A percentile compares a stretch with the other conserved stretches of the same genome.
These are phyloP conservation scores for Coniochaeta sp. DNA, from an alignment of 2,329 filamentous ascomycete genomes.

Conservation along the genomic window DNA sequence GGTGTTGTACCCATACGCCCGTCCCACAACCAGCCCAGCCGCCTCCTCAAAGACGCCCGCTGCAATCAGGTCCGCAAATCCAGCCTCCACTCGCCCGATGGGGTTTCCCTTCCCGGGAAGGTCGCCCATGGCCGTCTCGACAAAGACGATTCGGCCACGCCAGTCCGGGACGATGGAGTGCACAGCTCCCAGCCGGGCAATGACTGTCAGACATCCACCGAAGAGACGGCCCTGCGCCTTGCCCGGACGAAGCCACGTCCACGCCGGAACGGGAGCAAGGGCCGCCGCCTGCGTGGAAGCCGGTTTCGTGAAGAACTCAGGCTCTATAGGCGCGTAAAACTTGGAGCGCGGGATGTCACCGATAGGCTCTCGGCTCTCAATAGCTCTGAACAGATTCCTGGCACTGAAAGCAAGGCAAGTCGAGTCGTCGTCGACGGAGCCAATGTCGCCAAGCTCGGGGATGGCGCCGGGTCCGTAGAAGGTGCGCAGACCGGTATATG, in stretches of 20 bases:
- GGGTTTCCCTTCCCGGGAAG: conserved; percentile 16
- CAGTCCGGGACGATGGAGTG: conserved; percentile 26
- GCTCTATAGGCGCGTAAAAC: conserved; percentile 19
- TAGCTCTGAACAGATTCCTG: conserved; percentile 23
- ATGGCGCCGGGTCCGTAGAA: conserved; percentile 35
- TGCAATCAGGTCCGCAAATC: conserved; percentile 32
- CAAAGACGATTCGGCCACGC: conserved; percentile 29
- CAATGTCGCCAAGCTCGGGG: conserved; percentile 28
- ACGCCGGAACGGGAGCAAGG: conserved; percentile 20
- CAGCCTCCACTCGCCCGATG: conserved; percentile 23
- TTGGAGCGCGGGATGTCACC: conserved; percentile 24
- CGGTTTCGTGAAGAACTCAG: conserved; percentile 14
- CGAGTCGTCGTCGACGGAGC: conserved; percentile 4
- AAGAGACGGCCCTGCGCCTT: conserved; percentile 34
- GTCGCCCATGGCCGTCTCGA: conserved; percentile 31
- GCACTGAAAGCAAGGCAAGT: conserved; percentile 22
- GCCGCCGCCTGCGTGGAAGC: conserved; percentile 19
- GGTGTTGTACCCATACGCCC: conserved; percentile 32
- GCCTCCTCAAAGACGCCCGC: conserved; percentile 33
- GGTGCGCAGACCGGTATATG: conserved; percentile 29
- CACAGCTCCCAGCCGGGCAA: conserved; percentile 28
- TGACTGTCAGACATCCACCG: conserved; percentile 33
- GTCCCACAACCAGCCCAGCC: conserved; percentile 32
- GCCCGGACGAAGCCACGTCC: conserved; percentile 29
- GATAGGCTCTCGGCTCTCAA: conserved; percentile 17